Conservation (phyloP, 352 stramenopile genomes). For the Phytophthora chlamydospora region DNA sequence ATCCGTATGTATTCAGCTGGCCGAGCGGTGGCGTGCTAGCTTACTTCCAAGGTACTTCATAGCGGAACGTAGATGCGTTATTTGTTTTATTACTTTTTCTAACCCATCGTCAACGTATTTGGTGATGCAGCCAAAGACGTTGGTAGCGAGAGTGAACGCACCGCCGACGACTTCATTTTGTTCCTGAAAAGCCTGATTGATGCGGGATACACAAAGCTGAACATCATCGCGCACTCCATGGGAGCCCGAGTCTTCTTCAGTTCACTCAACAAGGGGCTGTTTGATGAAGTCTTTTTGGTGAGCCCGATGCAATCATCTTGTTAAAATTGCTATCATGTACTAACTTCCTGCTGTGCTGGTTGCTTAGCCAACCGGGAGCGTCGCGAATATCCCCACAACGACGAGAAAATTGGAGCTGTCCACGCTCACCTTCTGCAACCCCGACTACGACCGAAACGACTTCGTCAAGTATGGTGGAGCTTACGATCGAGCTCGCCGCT, state of each 20-base stretch:
- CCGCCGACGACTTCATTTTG: constrained; percentile 43
- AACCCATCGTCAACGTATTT: constrained; percentile 1
- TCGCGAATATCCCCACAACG: constrained; percentile 1
- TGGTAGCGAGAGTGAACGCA: constrained; percentile 53
- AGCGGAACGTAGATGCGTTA: not conserved
- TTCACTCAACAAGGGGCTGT: constrained; percentile 45
- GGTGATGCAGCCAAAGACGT: constrained; percentile 37
- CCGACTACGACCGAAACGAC: constrained; percentile 72
- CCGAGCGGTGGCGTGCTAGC: constrained; percentile 62
- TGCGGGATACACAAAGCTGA: constrained; percentile 63
- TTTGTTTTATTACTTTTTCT: not conserved
- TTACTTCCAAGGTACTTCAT: constrained; percentile 55
- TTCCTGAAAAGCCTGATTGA: constrained; percentile 72
- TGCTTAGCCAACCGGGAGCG: constrained; percentile 28
- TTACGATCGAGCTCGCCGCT: constrained; percentile 60
- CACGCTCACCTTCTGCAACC: constrained; percentile 81
- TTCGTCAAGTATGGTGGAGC: constrained; percentile 64
- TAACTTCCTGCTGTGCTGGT: not conserved
- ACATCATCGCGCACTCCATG: constrained; percentile 76
- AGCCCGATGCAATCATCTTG: not conserved
- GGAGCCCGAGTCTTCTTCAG: constrained; percentile 66
- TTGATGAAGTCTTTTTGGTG: constrained; percentile 56
- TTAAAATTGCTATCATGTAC: not conserved
- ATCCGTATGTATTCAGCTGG: constrained; percentile 82
- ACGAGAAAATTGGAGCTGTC: constrained; percentile 40